Evolutionary conservation across 1,284 basidiomycete genomes (phyloP), one percentile per base, ranked within the genome.

Genomic region (Ceratobasidium sp.): DNA sequence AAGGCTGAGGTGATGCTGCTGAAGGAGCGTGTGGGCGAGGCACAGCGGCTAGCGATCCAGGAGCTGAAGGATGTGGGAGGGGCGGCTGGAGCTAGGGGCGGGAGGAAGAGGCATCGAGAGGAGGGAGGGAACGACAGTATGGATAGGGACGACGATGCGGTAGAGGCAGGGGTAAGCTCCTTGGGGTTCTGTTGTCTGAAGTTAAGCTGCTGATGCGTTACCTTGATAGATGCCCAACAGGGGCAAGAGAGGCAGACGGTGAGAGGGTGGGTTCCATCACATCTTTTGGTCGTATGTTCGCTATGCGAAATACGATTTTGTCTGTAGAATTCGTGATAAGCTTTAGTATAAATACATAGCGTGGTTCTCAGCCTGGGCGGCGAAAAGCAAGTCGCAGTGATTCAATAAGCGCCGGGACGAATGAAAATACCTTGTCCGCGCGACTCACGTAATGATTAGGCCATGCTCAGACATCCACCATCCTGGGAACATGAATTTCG

Each of bases 11-110:
- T 98, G 16, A 91, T 93, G 59, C 83, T 98, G 38, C 82, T 99
- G 72, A 88, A 90, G 72, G 97, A 99, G 80, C 87, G 96, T 0
- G 97, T 98, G 16, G 90, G 92, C 26, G 94, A 98, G 81, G 98
- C 97, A 0, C 89, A 88, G 18, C 85, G 98, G 67, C 84, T 94
- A 44, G 96, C 97, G 1, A 88, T 89, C 52, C 87, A 87, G 47
- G 96, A 98, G 78, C 79, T 93, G 75, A 92, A 90, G 79, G 85
- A 86, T 76, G 54, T 28, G 30, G 75, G 76, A 47, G 76, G 87
- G 92, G 79, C 86, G 89, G 80, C 84, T 84, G 70, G 79, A 80
- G 78, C 49, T 86, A 86, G 79, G 85, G 73, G 79, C 84, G 85
- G 28, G 28, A 83, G 84, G 72, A 86, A 86, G n/a, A 84, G 85